Evolutionary conservation across 23 red algal genomes (phyloP).

Genomic region (Gracilariopsis chorda): DNA sequence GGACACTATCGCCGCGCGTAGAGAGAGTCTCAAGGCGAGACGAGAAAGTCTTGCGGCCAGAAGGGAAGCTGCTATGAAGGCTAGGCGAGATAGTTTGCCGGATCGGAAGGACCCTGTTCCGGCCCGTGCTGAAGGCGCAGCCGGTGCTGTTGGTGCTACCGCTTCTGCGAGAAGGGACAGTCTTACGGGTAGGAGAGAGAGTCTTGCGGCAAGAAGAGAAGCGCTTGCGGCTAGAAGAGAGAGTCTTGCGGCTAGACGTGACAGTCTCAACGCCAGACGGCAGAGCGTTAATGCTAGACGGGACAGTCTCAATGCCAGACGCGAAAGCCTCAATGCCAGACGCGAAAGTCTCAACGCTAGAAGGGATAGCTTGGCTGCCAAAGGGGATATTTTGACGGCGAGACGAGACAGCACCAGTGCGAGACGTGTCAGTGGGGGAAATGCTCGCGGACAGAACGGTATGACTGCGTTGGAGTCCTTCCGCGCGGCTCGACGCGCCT

Average conservation of each 20-base stretch:
- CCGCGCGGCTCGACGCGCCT: slow-evolving; percentile 31
- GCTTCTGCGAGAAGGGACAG: slow-evolving; percentile 1
- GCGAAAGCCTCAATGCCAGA: background rate
- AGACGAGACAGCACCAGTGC: background rate
- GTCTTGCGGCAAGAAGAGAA: background rate
- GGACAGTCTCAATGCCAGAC: background rate
- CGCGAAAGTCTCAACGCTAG: background rate
- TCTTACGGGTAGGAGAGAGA: background rate
- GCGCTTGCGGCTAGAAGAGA: background rate
- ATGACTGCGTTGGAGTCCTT: slow-evolving; percentile 37
- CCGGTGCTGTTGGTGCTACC: too few species aligned
- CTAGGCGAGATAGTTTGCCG: background rate
- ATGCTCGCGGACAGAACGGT: background rate
- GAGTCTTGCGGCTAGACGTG: background rate
- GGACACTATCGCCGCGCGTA: background rate
- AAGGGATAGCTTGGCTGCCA: background rate
- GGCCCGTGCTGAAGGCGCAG: background rate
- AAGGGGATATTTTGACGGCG: background rate
- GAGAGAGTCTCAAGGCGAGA: slow-evolving; percentile 3
- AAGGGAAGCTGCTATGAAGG: background rate
- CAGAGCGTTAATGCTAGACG: background rate
- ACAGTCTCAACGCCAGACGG: background rate
- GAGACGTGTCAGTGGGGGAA: background rate
- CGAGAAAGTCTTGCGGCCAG: slow-evolving; percentile 13
- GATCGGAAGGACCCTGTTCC: background rate